Evolutionary conservation across 2,329 filamentous ascomycete genomes (phyloP), one percentile per base, ranked within the genome.

Genomic region (Fusarium kyushuense): DNA sequence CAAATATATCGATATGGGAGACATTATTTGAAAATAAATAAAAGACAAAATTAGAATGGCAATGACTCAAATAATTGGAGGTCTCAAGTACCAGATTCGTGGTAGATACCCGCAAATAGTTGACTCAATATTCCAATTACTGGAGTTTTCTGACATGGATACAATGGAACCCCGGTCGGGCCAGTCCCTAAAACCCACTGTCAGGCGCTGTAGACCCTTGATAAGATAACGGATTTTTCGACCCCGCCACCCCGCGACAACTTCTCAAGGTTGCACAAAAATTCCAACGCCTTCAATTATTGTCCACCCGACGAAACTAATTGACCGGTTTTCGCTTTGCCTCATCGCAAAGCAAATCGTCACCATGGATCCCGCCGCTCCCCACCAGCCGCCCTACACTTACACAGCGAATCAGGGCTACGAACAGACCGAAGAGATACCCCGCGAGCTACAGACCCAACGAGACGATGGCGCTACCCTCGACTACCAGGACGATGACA

Each of bases 371-470:
- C 45, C 81, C 21, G 79, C 80, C 17, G 79, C 78, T 56, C 81
- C 82, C 45, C 81, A 84, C 61, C 76, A 84, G 66, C 81, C 82
- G 7, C 81, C 82, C 5, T 82, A 82, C 69, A 76, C 73, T 13
- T 83, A 83, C 66, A 80, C 77, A 13, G 76, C 80, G 33, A 81
- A 80, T 73, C 76, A 81, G 55, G 82, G 82, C 71, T 83, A 84
- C 70, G 75, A 80, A 52, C 74, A 76, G 49, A 78, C 79, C 7
- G 76, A 82, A 48, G 72, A 78, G 32, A 74, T 75, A 49, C 76
- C 74, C 60, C 74, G 63, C 66, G 74, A 76, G 63, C 71, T 77
- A 48, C 75, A 74, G 67, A 76, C 61, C 66, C 75, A 70, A 51
- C 67, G 73, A 33, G 74, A 69, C 52, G 73, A 69, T 48, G 71